Evolutionary conservation across 352 stramenopile genomes (phyloP), one percentile per base, ranked within the genome.

Genomic region (Globisporangium okanoganense): DNA sequence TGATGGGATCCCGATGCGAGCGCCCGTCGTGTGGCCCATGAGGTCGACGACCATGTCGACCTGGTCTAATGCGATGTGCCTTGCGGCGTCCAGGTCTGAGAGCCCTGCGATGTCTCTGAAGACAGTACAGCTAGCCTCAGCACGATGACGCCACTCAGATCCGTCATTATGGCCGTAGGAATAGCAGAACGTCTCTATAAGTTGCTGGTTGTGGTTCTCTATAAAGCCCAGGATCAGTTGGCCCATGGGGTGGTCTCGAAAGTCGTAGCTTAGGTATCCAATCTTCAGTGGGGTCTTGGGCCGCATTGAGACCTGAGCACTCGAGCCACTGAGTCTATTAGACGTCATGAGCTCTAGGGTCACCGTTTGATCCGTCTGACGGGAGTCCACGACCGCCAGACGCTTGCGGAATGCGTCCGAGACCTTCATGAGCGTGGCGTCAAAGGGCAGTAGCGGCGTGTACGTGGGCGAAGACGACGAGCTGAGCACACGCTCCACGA

Each of bases 211-310:
- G 61, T 97, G 91, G 10, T 82, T 62, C 22, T 95, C 78, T 10
- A 98, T 61, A 5, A 97, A 61, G 1, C 91, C 89, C 2, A 90
- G 56, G 16, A 85, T 97, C 22, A 98, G 71, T 41, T 97, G 88
- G 2, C 88, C 93, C 90, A 98, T 98, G 8, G 93, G 88, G 59
- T 98, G 92, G 62, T 98, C 94, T 0, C 86, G 79, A 56, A 98
- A 96, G 72, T 98, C 87, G 41, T 79, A 94, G 61, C 87, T 95
- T 20, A 97, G 36, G 57, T 98, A 95, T 12, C 90, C 93, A 0
- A 97, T 62, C 14, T 79, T 69, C n/a, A 92, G 61, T 70, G 85
- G 61, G 61, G 67, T 27, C 16, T 56, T 36, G 75, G 70, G 64
- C 73, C 66, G 55, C 59, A 31, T 33, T 40, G 47, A 22, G 1